Conservation (phyloP, 352 stramenopile species). For the Globisporangium carolinianum region DNA sequence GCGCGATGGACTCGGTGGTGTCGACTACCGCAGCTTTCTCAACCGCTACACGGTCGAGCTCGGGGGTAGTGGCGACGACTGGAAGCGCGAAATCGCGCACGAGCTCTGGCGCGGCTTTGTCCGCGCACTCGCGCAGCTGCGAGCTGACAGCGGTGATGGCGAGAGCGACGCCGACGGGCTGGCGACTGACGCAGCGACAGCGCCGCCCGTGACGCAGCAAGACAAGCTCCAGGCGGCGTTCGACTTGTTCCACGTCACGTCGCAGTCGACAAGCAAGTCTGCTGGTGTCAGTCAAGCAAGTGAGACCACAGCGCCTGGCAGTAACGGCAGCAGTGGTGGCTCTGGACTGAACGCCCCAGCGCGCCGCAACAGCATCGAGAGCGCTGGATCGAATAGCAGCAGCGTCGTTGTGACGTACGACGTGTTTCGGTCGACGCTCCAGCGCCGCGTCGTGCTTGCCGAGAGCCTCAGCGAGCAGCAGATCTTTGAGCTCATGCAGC, state of each 20-base stretch:
- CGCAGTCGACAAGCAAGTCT: not conserved
- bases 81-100: constrained; percentile 55
- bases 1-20: constrained; percentile 20
- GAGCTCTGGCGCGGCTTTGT: constrained; percentile 71
- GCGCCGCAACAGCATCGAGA: constrained; percentile 31
- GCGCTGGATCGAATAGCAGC: not conserved
- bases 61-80: constrained; percentile 49
- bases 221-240: constrained; percentile 71
- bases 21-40: constrained; percentile 74
- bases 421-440: constrained; percentile 68
- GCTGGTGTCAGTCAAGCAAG: not conserved
- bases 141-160: not conserved
- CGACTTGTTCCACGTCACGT: constrained; percentile 44
- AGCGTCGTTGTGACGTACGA: constrained; percentile 62
- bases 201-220: constrained; percentile 26
- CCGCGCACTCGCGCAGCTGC: constrained; percentile 31
- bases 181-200: not conserved
- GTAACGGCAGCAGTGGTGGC: not conserved
- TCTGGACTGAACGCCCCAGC: no score
- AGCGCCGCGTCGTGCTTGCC: constrained; percentile 43
- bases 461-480: constrained; percentile 81
- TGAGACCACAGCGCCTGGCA: not conserved
- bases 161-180: no score
- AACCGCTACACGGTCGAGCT: constrained; percentile 71
- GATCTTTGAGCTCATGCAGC: constrained; percentile 91